These are phyloP conservation scores for Verbena officinalis DNA, from an alignment of 257 asterid species.

Conservation along the genomic window DNA sequence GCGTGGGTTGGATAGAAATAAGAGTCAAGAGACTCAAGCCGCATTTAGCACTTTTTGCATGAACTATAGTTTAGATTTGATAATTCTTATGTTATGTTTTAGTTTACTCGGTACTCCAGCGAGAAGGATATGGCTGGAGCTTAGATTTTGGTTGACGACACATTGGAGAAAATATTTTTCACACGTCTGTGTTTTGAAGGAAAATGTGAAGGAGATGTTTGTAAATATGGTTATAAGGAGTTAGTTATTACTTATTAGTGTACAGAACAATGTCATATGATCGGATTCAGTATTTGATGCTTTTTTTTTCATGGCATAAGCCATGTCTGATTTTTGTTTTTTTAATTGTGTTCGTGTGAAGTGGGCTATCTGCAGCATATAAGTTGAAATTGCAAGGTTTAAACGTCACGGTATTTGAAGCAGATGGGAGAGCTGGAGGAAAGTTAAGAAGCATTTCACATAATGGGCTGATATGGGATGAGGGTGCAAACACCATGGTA, in stretches of 20 bases:
- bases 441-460: constrained; percentile 68
- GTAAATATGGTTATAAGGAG: background rate
- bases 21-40: background rate
- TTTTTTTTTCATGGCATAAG: background rate
- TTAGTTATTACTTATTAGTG: background rate
- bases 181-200: too few relatives aligned
- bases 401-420: constrained; percentile 81
- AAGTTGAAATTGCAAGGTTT: constrained; percentile 79
- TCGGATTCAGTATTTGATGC: background rate
- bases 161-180: background rate
- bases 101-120: background rate
- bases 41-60: constrained; percentile 5
- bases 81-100: background rate
- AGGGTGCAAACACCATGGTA: constrained; percentile 98
- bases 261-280: background rate
- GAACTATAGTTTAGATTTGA: background rate
- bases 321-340: constrained; percentile 2
- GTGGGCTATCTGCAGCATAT: constrained; percentile 97
- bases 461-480: constrained; percentile 89
- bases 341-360: constrained; percentile 29
- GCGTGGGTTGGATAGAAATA: background rate
- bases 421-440: constrained; percentile 85
- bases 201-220: background rate
- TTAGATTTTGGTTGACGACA: background rate
- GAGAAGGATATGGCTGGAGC: background rate